Evolutionary conservation across 192 early-diverging fungal genomes (phyloP).

Genomic region (Spizellomyces sp.): DNA sequence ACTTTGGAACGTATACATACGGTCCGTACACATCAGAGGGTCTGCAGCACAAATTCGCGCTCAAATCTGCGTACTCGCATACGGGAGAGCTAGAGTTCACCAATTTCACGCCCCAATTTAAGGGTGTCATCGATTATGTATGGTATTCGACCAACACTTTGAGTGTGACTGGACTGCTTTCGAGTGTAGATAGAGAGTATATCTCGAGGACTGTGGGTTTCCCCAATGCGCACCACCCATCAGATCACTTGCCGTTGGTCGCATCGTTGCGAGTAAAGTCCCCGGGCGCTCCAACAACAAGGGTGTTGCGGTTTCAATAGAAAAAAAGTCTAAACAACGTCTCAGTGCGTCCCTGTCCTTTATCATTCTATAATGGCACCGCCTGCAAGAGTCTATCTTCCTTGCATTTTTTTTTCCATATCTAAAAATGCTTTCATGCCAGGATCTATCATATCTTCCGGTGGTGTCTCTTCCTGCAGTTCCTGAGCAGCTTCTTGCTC

Average conservation of each 20-base stretch:
- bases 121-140: slow-evolving; percentile 92
- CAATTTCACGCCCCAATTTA: slow-evolving; percentile 85
- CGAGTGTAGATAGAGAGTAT: slow-evolving; percentile 82
- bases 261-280: slow-evolving; percentile 19
- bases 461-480: not conserved
- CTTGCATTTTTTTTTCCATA: slow-evolving; percentile 17
- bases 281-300: not conserved
- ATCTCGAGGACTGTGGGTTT: slow-evolving; percentile 80
- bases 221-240: slow-evolving; percentile 81
- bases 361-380: too few species aligned
- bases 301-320: slow-evolving; percentile 16
- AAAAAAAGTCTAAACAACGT: not conserved
- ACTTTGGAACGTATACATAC: slow-evolving; percentile 81
- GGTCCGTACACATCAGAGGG: slow-evolving; percentile 81
- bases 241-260: slow-evolving; percentile 57
- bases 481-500: not conserved
- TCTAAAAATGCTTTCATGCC: slow-evolving; percentile 20
- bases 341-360: too few species aligned
- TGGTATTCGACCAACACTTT: slow-evolving; percentile 83
- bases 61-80: slow-evolving; percentile 81
- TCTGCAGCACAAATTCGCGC: slow-evolving; percentile 75
- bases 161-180: slow-evolving; percentile 76
- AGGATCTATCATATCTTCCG: slow-evolving; percentile 6
- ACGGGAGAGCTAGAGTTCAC: slow-evolving; percentile 84
- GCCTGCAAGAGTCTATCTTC: too few species aligned